Evolutionary conservation across 495 filamentous ascomycete species (phyloP), one percentile per base, ranked within the genome.

Genomic region (Podospora tetraspora): DNA sequence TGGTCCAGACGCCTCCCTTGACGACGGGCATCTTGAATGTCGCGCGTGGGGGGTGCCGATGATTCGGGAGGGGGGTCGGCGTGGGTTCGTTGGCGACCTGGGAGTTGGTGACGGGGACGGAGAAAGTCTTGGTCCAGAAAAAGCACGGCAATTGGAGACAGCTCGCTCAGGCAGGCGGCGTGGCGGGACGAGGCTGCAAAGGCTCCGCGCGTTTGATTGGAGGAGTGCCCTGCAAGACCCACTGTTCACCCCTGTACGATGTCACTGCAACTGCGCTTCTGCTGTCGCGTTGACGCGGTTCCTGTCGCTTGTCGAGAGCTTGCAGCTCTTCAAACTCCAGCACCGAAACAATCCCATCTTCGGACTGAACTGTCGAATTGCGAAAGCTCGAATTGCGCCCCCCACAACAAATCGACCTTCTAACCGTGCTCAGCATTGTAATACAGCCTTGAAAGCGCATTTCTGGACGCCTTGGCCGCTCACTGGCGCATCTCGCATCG

Each of bases 1-100:
- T 86, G 69, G 85, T 89, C 91, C 95, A 99, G 72, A 97, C 94
- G 74, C 95, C 95, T 81, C 94, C 95, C 83, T 99, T 97, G 77
- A 97, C 94, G 77, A 97, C 93, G 74, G 93, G 92, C 95, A 97
- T 99, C 68, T 72, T 88, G 76, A 73, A 69, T 67, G 64, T 71
- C 30, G 66, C 62, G n/a, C n/a, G n/a, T n/a, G n/a, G 56, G 34
- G 19, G 52, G 19, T 65, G 24, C 24, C 22, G 16, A 24, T 56
- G 37, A n/a, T 64, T 64, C 27, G 27, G n/a, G 27, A 5, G 27
- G 27, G 43, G 43, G 63, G 16, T 19, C 43, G 62, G 9, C 23
- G 24, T 11, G 37, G 34, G n/a, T 43, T 8, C 34, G 62, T 25
- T 23, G 64, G 27, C 57, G 64, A 37, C 24, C 13, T 30, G 6